Evolutionary conservation across 495 filamentous ascomycete genomes (phyloP).

Genomic region (Ascodesmis nigricans): DNA sequence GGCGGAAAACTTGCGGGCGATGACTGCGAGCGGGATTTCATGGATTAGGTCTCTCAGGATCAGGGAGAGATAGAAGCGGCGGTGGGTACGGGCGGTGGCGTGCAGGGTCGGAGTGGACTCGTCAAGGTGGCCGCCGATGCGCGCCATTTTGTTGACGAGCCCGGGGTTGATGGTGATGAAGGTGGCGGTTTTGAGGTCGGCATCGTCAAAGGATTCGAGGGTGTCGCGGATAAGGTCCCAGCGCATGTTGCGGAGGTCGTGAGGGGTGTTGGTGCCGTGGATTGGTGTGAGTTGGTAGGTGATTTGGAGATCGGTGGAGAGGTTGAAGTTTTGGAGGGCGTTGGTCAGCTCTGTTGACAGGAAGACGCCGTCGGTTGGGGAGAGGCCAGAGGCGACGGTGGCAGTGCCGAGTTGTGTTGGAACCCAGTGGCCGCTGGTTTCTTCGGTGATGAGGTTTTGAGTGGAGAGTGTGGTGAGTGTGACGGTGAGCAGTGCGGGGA

Average conservation of each 20-base stretch:
- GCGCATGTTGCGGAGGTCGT: conserved; percentile 31
- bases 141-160: conserved; percentile 43
- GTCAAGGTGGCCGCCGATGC: no score
- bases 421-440: conserved; percentile 30
- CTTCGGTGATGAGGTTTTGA: conserved; percentile 31
- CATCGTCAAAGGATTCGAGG: conserved; percentile 47
- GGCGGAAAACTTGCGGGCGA: conserved; percentile 46
- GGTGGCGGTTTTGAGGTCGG: conserved; percentile 41
- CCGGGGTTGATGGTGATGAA: conserved; percentile 49
- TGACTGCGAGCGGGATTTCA: conserved; percentile 46
- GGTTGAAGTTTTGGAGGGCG: conserved; percentile 52
- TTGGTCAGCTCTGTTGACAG: conserved; percentile 44
- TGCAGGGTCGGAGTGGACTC: no score
- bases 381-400: conserved; percentile 47
- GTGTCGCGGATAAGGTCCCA: conserved; percentile 54
- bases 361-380: conserved; percentile 58
- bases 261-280: conserved; percentile 27
- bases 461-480: conserved; percentile 10
- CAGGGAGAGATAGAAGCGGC: conserved; percentile 58
- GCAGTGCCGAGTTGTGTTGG: conserved; percentile 49
- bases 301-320: conserved; percentile 71
- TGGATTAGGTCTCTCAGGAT: conserved; percentile 68
- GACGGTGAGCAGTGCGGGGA: conserved; percentile 31
- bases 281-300: conserved; percentile 65
- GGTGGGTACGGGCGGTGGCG: conserved; percentile 33